A percentile compares a stretch with the other conserved stretches of the same genome.
phyloP scores from a whole-genome alignment of 352 stramenopile species.

The Stramenopiles sp. region DNA sequence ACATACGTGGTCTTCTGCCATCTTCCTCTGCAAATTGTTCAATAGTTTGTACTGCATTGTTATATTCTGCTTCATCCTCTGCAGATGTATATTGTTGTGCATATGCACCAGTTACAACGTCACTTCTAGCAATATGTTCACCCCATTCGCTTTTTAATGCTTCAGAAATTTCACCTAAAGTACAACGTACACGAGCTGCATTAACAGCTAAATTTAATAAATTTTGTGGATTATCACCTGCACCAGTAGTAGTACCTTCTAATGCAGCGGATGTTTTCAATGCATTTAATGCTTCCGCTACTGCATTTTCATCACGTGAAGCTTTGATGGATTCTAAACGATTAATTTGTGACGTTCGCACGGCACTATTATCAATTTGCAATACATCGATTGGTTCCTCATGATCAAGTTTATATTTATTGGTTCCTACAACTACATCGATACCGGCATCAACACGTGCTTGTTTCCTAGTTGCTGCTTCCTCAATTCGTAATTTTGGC shows the following conservation, averaged over 20 bases:
- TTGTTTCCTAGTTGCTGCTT: constrained; percentile 82
- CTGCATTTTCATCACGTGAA: constrained; percentile 35
- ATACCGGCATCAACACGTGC: constrained; percentile 77
- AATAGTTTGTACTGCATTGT: constrained; percentile 55
- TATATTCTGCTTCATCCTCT: constrained; percentile 39
- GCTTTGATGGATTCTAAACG: constrained; percentile 55
- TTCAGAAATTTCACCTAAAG: constrained; percentile 81
- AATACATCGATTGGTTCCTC: constrained; percentile 68
- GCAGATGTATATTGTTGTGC: constrained; percentile 32
- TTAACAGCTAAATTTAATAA: constrained; percentile 76
- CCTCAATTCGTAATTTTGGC: constrained; percentile 87
- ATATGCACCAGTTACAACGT: constrained; percentile 62
- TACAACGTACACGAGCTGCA: constrained; percentile 59
- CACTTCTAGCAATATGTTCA: constrained; percentile 52
- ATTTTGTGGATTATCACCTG: constrained; percentile 68
- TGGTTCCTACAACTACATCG: constrained; percentile 85
- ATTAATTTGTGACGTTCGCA: constrained; percentile 65
- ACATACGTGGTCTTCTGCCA: constrained; percentile 70
- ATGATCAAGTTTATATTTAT: constrained; percentile 77
- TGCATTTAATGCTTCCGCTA: constrained; percentile 32
- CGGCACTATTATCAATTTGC: constrained; percentile 70
- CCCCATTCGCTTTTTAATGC: constrained; percentile 80
- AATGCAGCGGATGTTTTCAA: constrained; percentile 23
- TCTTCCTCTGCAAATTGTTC: constrained; percentile 71
- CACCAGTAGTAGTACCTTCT: constrained; percentile 32